A percentile compares a stretch with the other conserved stretches of the same genome.
Conservation (phyloP, 2,329 filamentous ascomycete genomes). For the Tolypocladium cylindrosporum region DNA sequence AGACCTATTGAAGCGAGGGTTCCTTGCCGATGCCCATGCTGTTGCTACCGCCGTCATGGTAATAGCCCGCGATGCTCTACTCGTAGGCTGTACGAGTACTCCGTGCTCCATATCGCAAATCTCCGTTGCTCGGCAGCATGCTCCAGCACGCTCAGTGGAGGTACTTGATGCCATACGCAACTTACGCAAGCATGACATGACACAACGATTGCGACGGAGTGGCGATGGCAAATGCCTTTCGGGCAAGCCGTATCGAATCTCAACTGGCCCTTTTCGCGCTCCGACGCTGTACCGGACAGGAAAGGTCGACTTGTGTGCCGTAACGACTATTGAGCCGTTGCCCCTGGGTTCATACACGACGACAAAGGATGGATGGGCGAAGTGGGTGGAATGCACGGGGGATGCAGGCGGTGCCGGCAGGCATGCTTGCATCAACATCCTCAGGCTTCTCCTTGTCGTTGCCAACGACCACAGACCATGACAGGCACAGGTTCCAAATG, state of each 20-base stretch:
- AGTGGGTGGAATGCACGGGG: neutral
- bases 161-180: neutral
- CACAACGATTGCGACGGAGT: neutral
- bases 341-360: neutral
- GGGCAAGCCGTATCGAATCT: neutral
- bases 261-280: neutral
- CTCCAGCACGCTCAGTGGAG: neutral
- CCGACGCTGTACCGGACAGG: neutral
- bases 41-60: neutral
- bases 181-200: neutral
- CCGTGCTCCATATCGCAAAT: neutral
- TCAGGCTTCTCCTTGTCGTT: neutral
- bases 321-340: neutral
- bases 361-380: neutral
- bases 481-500: neutral
- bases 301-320: neutral
- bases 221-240: neutral
- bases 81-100: neutral
- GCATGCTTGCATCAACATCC: neutral
- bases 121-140: neutral
- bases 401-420: neutral
- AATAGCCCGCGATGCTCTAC: neutral
- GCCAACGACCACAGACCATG: neutral
- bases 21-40: neutral
- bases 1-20: neutral